Base-by-base conservation (phyloP, 139 green algal genomes). In the Auxenochlorella pyrenoidosa region DNA sequence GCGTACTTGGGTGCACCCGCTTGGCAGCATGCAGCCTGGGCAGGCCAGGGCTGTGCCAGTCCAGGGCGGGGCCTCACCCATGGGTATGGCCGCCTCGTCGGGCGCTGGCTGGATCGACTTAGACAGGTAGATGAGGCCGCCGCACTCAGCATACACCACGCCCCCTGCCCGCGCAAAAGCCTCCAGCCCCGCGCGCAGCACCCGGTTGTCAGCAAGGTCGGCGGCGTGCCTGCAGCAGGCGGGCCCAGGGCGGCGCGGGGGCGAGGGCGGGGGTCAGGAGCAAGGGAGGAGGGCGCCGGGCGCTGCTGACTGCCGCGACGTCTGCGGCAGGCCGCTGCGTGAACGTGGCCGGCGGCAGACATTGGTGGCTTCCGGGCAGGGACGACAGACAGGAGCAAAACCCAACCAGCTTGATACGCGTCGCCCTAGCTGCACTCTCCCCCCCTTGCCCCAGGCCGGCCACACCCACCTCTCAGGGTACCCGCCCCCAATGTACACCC, bases 111-210 rank as follows among this genome's bases (percentile, higher is more conserved):
- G 89, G 12, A 98, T 79, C 40, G 82, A 90, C 89, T 93, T 89
- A 1, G 92, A 94, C n/a, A 99, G 89, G 89, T 97, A 98, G 85
- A 98, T 91, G 32, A 99, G 91, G 16, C 95, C 97, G 6, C 92
- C 97, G 43, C 94, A 97, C 92, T 99, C 97, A 0, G 91, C 97
- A 80, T 98, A 96, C 58, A 99, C 89, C 21, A 99, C 89, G 22
- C 97, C 97, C 19, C 97, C 97, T 22, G 92, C 93, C 18, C 88
- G 87, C 16, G 93, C 95, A 94, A 99, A 99, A 0, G 94, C 95
- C 22, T 87, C 88, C 28, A 98, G 85, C 24, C 88, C 92, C 22
- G 90, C 86, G 38, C 94, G 78, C 78, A 97, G 86, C 30, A 83
- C 66, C 26, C 63, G 54, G 87, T 99, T 99, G 15, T 79, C 82